A percentile compares a stretch with the other conserved stretches of the same genome.
phyloP scores from a whole-genome alignment of 2,329 filamentous ascomycete genomes.

The Cladophialophora yegresii region DNA sequence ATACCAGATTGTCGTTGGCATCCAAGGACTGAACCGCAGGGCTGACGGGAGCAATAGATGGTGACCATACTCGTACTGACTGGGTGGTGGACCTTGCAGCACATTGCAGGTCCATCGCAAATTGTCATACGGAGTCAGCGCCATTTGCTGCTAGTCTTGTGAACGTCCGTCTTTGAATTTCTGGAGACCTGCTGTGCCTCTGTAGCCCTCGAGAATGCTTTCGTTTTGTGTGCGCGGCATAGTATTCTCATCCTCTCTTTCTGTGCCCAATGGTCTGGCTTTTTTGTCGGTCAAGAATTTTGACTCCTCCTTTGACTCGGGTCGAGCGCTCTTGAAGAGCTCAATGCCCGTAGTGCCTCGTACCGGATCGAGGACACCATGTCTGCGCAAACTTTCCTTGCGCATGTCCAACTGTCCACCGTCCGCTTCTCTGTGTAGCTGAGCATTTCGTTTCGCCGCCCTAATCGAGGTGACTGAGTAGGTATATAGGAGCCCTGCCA shows the following conservation, averaged over 20 bases:
- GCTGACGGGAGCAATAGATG: not conserved
- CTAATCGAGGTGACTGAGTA: constrained; percentile 67
- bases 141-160: constrained; percentile 4
- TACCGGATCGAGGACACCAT: constrained; percentile 34
- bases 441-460: constrained; percentile 66
- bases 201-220: constrained; percentile 32
- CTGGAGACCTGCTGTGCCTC: constrained; percentile 30
- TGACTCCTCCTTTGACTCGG: constrained; percentile 29
- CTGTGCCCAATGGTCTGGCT: constrained; percentile 27
- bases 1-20: not conserved
- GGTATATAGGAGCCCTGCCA: constrained; percentile 61
- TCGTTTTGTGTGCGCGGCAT: constrained; percentile 38
- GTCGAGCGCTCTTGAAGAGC: constrained; percentile 32
- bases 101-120: not conserved
- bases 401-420: constrained; percentile 38
- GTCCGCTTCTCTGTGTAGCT: constrained; percentile 51
- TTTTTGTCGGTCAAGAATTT: constrained; percentile 29
- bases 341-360: constrained; percentile 33
- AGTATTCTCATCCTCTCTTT: constrained; percentile 27
- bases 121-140: not conserved
- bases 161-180: constrained; percentile 30
- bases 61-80: not conserved
- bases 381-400: constrained; percentile 35
- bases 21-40: not conserved
- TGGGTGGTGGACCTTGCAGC: not conserved